Base-by-base conservation (phyloP, 345 rosid species). In the Murraya paniculata region DNA sequence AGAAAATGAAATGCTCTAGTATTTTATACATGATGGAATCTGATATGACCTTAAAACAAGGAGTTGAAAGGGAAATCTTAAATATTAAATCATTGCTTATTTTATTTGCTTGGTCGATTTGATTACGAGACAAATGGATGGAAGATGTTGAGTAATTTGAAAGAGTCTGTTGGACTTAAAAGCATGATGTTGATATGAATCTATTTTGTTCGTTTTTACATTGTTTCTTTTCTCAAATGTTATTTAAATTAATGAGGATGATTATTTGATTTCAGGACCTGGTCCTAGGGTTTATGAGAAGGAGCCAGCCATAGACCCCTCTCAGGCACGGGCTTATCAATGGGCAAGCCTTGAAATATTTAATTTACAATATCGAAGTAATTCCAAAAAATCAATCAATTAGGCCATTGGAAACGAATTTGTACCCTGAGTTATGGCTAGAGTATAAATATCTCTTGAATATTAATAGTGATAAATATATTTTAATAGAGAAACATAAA, bases 11-110 rank as follows among this genome's bases (percentile, higher is more conserved):
- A 70, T 27, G 28, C 6, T 16, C 2, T 19, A 30, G 33, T 80
- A 71, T n/a, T 78, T 33, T 75, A 22, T 62, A 11, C 48, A 10
- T 4, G 36, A 16, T 28, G n/a, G 77, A 71, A 78, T 70, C 22
- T 73, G 45, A 27, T 24, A 38, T 35, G 69, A 67, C 25, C 77
- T 48, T 28, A 27, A 71, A 71, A 39, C 22, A 60, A 55, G 35
- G 27, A 70, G 55, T 5, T 78, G 64, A 67, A 31, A 75, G 65
- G 73, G 41, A 64, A 73, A 81, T 73, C 8, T 30, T 36, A 33
- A 27, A 39, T 30, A 65, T 71, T 71, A 28, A 53, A 35, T 56
- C 71, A 38, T 31, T 31, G 33, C 3, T 22, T 5, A 25, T 24
- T 41, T 70, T 9, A 64, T 64, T 53, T 68, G n/a, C 13, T 50